Base-by-base conservation (phyloP, 164 flowering plant species). In the Umbellularia californica region DNA sequence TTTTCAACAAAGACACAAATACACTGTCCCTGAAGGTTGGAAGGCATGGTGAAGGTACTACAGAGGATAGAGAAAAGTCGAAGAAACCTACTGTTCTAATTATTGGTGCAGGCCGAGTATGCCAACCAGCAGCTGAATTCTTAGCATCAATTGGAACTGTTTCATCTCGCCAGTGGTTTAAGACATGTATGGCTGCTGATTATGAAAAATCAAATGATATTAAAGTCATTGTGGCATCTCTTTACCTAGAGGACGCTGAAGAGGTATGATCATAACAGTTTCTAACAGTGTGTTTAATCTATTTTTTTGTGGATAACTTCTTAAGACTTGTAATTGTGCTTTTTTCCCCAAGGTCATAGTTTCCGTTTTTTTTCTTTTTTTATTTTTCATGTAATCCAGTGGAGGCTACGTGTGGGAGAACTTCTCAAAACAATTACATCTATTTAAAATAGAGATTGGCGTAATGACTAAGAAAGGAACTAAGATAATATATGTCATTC, bases 91-190 rank as follows among this genome's bases (percentile, higher is more conserved):
- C 84, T 5, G 93, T 94, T 77, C 82, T 94, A 10, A 94, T 96
- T 81, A 79, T 96, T 71, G 99, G 99, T 58, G 99, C 98, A 52
- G 99, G 99, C 3, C 85, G 98, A 63, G 98, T 96, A 66, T 96
- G 99, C 83, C 88, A 82, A 82, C 99, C 99, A 74, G 98, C 97
- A 81, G 95, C 80, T 71, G 94, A 91, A 80, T 79, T 94, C 52
- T 81, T 96, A 72, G 82, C 95, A 71, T 87, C 97, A 79, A 68
- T 72, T 77, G 91, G 90, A 77, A 84, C 80, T 35, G 72, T 22
- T 72, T 78, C 87, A n/a, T 82, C 86, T 71, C 75, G 24, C 23
- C 78, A 85, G 24, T 82, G 79, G 77, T 80, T 78, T 55, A 79
- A 84, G 75, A 69, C 80, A 50, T 77, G 65, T 35, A 52, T 78